Evolutionary conservation across 768 basidiomycete genomes (phyloP), one percentile per base, ranked within the genome.

Genomic region (Leccinum subgranulosum): DNA sequence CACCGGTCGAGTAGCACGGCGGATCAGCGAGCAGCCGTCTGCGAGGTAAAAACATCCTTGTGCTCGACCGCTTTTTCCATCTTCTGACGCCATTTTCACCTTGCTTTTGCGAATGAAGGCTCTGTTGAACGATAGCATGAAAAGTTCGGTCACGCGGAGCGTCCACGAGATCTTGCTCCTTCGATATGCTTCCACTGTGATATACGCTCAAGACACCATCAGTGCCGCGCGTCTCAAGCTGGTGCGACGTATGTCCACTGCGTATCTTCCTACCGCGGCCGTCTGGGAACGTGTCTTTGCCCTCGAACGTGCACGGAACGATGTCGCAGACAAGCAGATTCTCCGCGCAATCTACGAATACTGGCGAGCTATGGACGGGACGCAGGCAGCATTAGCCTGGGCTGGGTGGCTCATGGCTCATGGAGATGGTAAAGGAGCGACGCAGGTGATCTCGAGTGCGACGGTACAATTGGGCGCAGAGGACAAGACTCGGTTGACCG

Each of bases 131-230:
- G 76, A 80, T 50, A 82, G 81, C 67, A 77, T 82, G 73, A 72
- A 72, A 55, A 72, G 73, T 53, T 70, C 76, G 52, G 69, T 72
- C 41, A 66, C 74, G 25, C 65, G 67, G 59, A 59, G 69, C 47
- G 66, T 84, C 52, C 82, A 84, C 60, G 78, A 80, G 69, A 70
- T 64, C 53, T 68, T 84, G 48, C 73, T 84, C 60, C 67, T 79
- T 61, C 73, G 75, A 55, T 82, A 81, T 67, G 76, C 76, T 51
- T 68, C 73, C 25, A 67, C 68, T 39, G 56, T 74, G 59, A 66
- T 68, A 29, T 58, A 56, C 49, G 65, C 65, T 64, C 64, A 60
- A 31, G 48, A 28, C 51, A 62, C 47, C 11, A 63, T 67, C 48
- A 49, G 47, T 49, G 57, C 62, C 51, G 48, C 58, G 50, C 64